Percentiles rank a stretch among this genome's conserved stretches.
Evolutionary conservation across 179 eudicot genomes (phyloP).

Genomic region (Amaranthus tricolor): DNA sequence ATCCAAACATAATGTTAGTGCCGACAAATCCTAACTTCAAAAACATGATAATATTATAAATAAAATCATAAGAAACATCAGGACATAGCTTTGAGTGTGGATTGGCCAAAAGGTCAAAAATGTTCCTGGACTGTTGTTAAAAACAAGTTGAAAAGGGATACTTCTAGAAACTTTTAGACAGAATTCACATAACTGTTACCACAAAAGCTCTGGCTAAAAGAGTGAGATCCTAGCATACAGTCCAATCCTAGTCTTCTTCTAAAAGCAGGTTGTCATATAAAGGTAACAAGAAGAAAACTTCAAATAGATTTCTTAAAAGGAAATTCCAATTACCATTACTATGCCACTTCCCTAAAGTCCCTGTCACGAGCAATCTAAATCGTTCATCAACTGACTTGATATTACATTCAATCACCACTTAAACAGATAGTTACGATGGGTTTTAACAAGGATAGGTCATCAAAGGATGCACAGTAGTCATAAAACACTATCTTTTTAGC

Average conservation of each 20-base stretch:
- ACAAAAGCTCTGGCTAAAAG: too few species aligned
- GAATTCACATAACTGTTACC: too few species aligned
- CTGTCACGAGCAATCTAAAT: background rate
- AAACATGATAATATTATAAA: too few species aligned
- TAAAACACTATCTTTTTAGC: background rate
- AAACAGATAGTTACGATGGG: background rate
- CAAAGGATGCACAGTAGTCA: background rate
- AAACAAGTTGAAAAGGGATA: too few species aligned
- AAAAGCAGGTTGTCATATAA: background rate
- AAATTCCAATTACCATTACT: background rate
- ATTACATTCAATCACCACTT: background rate
- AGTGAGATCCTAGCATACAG: background rate
- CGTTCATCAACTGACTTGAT: background rate
- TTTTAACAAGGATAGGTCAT: background rate
- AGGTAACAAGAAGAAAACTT: background rate
- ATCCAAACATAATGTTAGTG: too few species aligned
- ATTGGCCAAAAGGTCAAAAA: too few species aligned
- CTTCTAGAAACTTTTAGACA: too few species aligned
- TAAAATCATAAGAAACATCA: too few species aligned
- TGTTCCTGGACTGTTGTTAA: too few species aligned
- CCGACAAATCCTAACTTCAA: too few species aligned
- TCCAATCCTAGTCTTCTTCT: background rate
- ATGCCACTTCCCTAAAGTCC: background rate
- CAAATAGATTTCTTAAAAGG: background rate
- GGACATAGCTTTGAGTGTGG: too few species aligned